Conservation (phyloP, 306 rosid genomes). For the Styphnolobium japonicum region DNA sequence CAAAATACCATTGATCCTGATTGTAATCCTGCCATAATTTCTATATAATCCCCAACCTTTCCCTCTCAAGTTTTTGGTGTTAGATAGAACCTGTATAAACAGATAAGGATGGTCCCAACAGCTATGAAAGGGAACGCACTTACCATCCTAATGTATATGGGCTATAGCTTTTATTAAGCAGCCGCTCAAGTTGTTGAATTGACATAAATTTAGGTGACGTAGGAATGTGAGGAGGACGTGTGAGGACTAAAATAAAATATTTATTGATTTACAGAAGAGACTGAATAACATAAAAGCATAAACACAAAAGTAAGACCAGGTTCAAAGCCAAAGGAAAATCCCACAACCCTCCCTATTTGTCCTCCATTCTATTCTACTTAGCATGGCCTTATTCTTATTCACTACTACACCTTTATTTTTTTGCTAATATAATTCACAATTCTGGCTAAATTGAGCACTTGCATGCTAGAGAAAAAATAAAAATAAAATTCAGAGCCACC, state of each 20-base stretch:
- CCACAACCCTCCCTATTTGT: background rate
- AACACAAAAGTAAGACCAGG: background rate
- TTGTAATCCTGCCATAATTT: background rate
- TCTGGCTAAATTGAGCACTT: conserved; percentile 18
- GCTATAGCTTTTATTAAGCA: background rate
- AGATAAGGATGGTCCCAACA: background rate
- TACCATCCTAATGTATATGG: background rate
- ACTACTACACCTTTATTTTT: background rate
- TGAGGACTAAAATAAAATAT: background rate
- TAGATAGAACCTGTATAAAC: background rate
- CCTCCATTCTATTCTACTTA: background rate
- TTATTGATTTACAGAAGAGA: background rate
- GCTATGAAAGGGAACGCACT: background rate
- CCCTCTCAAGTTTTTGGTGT: background rate
- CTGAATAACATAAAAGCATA: background rate
- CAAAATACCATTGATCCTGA: background rate
- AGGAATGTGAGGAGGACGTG: background rate
- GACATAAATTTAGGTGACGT: background rate
- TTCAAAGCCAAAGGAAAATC: background rate
- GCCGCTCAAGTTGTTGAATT: background rate
- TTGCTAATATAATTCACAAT: conserved; percentile 7
- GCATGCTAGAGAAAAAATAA: conserved; percentile 18
- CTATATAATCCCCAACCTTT: no score
- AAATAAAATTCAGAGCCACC: conserved; percentile 14
- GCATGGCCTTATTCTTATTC: conserved; percentile 14